Percentiles rank a stretch among this genome's conserved stretches.
Conservation (phyloP, 495 filamentous ascomycete species). For the Aspergillus nidulans region DNA sequence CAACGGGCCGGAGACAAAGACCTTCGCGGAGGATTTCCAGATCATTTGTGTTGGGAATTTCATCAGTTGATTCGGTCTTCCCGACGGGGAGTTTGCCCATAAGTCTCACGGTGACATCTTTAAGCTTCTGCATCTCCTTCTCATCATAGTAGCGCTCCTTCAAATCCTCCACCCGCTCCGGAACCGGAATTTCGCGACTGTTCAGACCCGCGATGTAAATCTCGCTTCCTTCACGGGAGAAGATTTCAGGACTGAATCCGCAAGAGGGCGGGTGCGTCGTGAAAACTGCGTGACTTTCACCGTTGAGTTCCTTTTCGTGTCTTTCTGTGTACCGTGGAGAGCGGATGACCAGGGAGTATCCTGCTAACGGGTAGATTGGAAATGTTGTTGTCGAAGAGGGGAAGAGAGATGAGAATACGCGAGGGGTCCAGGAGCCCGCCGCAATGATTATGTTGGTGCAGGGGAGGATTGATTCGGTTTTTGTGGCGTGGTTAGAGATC, state of each 20-base stretch:
- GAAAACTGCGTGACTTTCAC: constrained; percentile 66
- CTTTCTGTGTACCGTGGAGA: constrained; percentile 50
- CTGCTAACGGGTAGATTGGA: constrained; percentile 60
- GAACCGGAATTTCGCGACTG: constrained; percentile 51
- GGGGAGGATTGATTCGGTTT: constrained; percentile 27
- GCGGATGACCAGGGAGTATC: constrained; percentile 64
- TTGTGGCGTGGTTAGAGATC: constrained; percentile 28
- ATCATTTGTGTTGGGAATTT: constrained; percentile 39
- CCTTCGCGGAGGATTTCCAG: constrained; percentile 60
- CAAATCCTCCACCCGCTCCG: constrained; percentile 44
- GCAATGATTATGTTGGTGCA: constrained; percentile 59
- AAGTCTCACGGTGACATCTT: constrained; percentile 50
- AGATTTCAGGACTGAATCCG: constrained; percentile 69
- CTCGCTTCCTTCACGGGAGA: constrained; percentile 58
- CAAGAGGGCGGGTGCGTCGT: constrained; percentile 44
- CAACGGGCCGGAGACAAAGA: constrained; percentile 71
- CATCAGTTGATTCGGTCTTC: constrained; percentile 17
- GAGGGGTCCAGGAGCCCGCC: constrained; percentile 65
- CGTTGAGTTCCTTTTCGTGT: constrained; percentile 21
- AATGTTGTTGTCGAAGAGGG: constrained; percentile 45
- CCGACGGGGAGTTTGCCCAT: constrained; percentile 38
- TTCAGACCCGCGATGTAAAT: constrained; percentile 77
- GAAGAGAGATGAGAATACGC: constrained; percentile 61
- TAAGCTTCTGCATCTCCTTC: constrained; percentile 47
- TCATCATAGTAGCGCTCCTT: constrained; percentile 37